Conservation (phyloP, 129 eudicot genomes). For the Arctium lappa region DNA sequence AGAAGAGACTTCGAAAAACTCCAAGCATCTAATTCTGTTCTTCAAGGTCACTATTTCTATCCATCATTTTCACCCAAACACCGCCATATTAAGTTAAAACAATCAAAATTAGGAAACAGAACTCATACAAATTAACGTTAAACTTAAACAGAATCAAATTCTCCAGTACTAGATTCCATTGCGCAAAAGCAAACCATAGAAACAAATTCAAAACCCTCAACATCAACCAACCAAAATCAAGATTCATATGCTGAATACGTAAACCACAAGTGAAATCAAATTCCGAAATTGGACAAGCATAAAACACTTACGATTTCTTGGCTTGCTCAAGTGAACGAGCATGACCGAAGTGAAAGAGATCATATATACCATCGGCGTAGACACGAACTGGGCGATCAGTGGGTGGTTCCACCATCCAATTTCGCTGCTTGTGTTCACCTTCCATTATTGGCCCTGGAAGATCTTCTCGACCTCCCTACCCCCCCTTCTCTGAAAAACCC, state of each 20-base stretch:
- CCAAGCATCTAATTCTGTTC: background rate
- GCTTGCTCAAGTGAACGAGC: conserved; percentile 54
- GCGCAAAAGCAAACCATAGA: background rate
- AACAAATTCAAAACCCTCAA: background rate
- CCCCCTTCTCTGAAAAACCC: background rate
- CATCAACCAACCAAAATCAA: background rate
- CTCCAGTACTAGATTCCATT: conserved; percentile 7
- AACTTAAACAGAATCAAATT: background rate
- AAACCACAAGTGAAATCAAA: background rate
- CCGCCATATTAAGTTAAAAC: background rate
- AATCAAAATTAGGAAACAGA: background rate
- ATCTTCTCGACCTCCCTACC: background rate
- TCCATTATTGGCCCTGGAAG: conserved; percentile 8
- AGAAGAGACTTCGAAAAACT: background rate
- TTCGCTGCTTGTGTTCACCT: conserved; percentile 14
- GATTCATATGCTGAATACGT: background rate
- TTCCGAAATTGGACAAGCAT: background rate
- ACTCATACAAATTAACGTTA: background rate
- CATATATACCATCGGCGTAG: conserved; percentile 46
- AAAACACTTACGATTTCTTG: conserved; percentile 28
- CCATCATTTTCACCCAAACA: background rate
- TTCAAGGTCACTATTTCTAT: background rate
- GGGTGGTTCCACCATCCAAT: conserved; percentile 37
- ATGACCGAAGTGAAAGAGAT: conserved; percentile 47
- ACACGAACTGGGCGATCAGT: conserved; percentile 48